A percentile compares a stretch with the other conserved stretches of the same genome.
phyloP scores from a whole-genome alignment of 805 yeast species.

The Nakazawaea ishiwadae region DNA sequence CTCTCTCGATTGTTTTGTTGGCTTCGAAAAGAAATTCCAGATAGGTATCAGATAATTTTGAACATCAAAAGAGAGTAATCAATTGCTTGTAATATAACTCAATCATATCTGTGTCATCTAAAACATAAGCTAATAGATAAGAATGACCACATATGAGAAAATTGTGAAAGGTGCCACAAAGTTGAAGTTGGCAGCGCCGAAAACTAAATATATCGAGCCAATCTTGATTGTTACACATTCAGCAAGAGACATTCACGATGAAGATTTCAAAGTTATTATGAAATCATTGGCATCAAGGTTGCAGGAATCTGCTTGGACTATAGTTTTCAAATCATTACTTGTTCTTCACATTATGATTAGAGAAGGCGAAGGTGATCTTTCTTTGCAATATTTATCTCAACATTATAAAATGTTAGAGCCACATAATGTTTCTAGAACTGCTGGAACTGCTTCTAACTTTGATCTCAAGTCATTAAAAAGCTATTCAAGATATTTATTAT shows the following conservation, averaged over 20 bases:
- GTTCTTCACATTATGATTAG: slow-evolving; percentile 88
- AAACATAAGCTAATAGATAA: too few species aligned
- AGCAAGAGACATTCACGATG: slow-evolving; percentile 34
- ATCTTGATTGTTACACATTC: slow-evolving; percentile 63
- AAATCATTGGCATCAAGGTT: slow-evolving; percentile 55
- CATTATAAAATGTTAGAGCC: slow-evolving; percentile 59
- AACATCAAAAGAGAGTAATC: too few species aligned
- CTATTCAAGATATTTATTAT: slow-evolving; percentile 67
- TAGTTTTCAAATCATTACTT: slow-evolving; percentile 79
- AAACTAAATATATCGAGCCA: slow-evolving; percentile 93
- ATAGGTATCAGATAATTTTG: too few species aligned
- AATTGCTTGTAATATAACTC: too few species aligned
- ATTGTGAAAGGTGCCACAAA: slow-evolving; percentile 78
- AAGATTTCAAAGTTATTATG: slow-evolving; percentile 67
- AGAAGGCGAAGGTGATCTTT: slow-evolving; percentile 81
- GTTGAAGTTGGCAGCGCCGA: slow-evolving; percentile 91
- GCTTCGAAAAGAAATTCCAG: slow-evolving; percentile 4
- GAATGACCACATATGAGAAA: slow-evolving; percentile 68
- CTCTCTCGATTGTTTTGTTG: not conserved
- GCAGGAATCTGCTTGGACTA: slow-evolving; percentile 84
- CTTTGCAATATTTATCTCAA: slow-evolving; percentile 61
- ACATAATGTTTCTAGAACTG: slow-evolving; percentile 27
- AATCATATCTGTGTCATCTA: too few species aligned
- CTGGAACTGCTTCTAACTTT: slow-evolving; percentile 25
- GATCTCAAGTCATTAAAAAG: slow-evolving; percentile 56